phyloP scores from a whole-genome alignment of 1,284 basidiomycete genomes.

The Apiotrichum montevideense region DNA sequence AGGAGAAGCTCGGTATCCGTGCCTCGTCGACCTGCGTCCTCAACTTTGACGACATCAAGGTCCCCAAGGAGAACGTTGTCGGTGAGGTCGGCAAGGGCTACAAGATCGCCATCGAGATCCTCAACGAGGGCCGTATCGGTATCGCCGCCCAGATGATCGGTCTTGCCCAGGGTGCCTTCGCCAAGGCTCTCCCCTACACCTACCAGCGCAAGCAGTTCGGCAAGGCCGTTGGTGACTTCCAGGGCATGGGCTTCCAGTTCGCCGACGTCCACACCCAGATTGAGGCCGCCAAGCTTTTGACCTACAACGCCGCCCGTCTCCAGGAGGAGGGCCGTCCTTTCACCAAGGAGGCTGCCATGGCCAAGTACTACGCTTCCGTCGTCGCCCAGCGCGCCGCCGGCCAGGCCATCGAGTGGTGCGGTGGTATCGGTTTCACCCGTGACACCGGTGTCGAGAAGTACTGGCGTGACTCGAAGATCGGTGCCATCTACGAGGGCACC shows the following conservation, averaged over 20 bases:
- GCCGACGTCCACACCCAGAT: conserved; percentile 82
- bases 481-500: conserved; percentile 92
- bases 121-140: conserved; percentile 96
- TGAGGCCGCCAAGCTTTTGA: conserved; percentile 84
- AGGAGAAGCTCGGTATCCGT: conserved; percentile 94
- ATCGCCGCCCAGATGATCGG: conserved; percentile 97
- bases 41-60: conserved; percentile 89
- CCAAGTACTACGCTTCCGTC: conserved; percentile 81
- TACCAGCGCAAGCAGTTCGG: conserved; percentile 89
- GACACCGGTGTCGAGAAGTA: conserved; percentile 93
- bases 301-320: conserved; percentile 90
- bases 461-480: conserved; percentile 93
- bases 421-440: conserved; percentile 89
- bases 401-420: conserved; percentile 91
- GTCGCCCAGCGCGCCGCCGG: conserved; percentile 86
- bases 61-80: conserved; percentile 89
- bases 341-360: conserved; percentile 93
- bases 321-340: conserved; percentile 81
- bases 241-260: conserved; percentile 94
- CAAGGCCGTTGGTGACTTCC: conserved; percentile 70
- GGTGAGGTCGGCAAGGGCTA: conserved; percentile 83
- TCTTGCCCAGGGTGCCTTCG: conserved; percentile 92
- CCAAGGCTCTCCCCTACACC: conserved; percentile 86
- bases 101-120: conserved; percentile 96
- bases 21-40: conserved; percentile 96